Conservation (phyloP, 129 eudicot species). For the Artemisia argyi region DNA sequence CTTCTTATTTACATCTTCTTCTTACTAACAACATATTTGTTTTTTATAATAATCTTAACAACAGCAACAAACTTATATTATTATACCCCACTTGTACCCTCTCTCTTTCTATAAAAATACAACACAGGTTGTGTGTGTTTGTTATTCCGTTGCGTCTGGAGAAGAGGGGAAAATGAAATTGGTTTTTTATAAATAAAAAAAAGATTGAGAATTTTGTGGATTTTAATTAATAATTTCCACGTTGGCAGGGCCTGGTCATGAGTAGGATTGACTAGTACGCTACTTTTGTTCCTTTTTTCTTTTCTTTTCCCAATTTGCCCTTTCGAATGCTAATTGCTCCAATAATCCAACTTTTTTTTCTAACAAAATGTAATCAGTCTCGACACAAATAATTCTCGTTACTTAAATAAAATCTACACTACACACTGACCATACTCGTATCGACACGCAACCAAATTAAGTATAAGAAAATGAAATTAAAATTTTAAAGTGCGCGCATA, state of each 20-base stretch:
- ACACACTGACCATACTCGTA: too few relatives aligned
- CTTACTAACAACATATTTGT: neutral
- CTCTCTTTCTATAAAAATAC: constrained; percentile 9
- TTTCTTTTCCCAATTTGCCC: constrained; percentile 21
- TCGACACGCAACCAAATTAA: too few relatives aligned
- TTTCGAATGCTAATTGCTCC: neutral
- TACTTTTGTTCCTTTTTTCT: constrained; percentile 34
- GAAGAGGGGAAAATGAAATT: constrained; percentile 20
- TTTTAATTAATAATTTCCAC: constrained; percentile 23
- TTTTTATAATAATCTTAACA: constrained; percentile 12
- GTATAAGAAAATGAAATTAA: too few relatives aligned
- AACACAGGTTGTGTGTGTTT: constrained; percentile 29
- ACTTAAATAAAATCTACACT: too few relatives aligned
- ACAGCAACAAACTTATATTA: constrained; percentile 33
- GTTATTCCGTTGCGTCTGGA: neutral
- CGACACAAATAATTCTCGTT: too few relatives aligned
- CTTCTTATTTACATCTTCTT: constrained; percentile 16
- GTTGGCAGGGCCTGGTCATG: constrained; percentile 22
- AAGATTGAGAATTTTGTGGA: too few relatives aligned
- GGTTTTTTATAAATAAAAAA: neutral
- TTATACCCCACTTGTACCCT: constrained; percentile 24
- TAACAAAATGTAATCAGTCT: too few relatives aligned
- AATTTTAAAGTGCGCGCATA: too few relatives aligned
- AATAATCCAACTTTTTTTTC: too few relatives aligned
- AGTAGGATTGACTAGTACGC: constrained; percentile 44